Base-by-base conservation (phyloP, 345 rosid genomes). In the Salix udensis region DNA sequence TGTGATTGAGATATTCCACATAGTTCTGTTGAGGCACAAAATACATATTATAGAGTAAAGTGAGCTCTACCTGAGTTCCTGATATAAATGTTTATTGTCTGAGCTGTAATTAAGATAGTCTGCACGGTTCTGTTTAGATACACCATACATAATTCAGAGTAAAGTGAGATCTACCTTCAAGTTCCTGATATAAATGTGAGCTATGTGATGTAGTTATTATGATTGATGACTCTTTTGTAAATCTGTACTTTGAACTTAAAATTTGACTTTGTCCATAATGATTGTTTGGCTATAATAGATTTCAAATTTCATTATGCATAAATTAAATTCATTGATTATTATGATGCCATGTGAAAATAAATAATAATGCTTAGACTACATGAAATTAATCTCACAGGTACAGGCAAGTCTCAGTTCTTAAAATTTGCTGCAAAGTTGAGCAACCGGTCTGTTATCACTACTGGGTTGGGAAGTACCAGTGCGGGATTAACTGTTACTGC, bases 401-500 rank as follows among this genome's bases (percentile, higher is more conserved):
- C 98, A 19, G 99, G 98, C 53, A 95, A 95, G 86, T 93, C 99
- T 72, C 99, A 91, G 84, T 93, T 95, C 86, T 83, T 95, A 84
- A 95, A 93, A 86, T 95, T 93, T 91, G 93, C 99, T 71, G 97
- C 96, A 73, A 95, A 95, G 75, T 85, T 95, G 79, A 89, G 98
- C 86, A 95, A 89, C 83, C 85, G 97, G 74, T 91, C 97, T 61
- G 97, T 95, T 67, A 93, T 95, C 72, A 93, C 97, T 68, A 95
- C 99, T 55, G 98, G 98, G 50, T 76, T 95, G 85, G 99, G 99
- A 78, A 95, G 98, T 85, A 93, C 98, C 23, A 91, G 98, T 87
- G 98, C 97, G 74, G 99, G 99, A 71, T 84, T 95, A 89, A 95
- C 99, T 52, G 97, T 95, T 44, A 93, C 97, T 80, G 99, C 99